Percentiles rank a stretch among this genome's conserved stretches.
Conservation (phyloP, 768 basidiomycete species). For the Saitozyma podzolica region DNA sequence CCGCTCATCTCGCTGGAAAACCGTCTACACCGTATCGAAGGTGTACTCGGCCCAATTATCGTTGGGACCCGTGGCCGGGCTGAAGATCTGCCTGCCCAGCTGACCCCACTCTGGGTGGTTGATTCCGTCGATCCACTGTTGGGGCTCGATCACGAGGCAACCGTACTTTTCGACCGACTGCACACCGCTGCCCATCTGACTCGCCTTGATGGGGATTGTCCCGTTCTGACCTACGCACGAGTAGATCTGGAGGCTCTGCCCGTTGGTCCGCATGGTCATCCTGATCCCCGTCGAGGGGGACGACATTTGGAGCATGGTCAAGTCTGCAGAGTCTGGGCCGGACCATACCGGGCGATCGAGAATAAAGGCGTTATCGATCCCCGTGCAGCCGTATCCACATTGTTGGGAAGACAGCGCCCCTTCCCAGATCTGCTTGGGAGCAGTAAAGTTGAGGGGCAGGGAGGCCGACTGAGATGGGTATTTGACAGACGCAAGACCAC, state of each 20-base stretch:
- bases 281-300: conserved; percentile 25
- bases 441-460: conserved; percentile 29
- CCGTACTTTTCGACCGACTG: conserved; percentile 25
- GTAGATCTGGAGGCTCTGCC: conserved; percentile 27
- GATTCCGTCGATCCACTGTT: conserved; percentile 36
- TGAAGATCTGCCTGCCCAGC: conserved; percentile 25
- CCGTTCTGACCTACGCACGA: conserved; percentile 25
- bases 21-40: conserved; percentile 10
- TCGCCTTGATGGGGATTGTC: conserved; percentile 18
- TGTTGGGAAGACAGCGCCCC: conserved; percentile 16
- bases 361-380: conserved; percentile 40
- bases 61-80: conserved; percentile 18
- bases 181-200: conserved; percentile 16
- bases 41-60: conserved; percentile 32
- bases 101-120: conserved; percentile 37
- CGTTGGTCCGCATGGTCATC: conserved; percentile 29
- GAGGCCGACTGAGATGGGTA: conserved; percentile 9
- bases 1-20: no score
- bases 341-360: conserved; percentile 18
- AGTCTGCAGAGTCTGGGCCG: conserved; percentile 1
- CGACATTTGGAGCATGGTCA: conserved; percentile 13
- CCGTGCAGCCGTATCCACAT: conserved; percentile 28
- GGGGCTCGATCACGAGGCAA: conserved; percentile 38
- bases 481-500: conserved; percentile 20
- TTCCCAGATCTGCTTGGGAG: conserved; percentile 18